Evolutionary conservation across 768 basidiomycete species (phyloP), one percentile per base, ranked within the genome.

Genomic region (Pisolithus marmoratus): DNA sequence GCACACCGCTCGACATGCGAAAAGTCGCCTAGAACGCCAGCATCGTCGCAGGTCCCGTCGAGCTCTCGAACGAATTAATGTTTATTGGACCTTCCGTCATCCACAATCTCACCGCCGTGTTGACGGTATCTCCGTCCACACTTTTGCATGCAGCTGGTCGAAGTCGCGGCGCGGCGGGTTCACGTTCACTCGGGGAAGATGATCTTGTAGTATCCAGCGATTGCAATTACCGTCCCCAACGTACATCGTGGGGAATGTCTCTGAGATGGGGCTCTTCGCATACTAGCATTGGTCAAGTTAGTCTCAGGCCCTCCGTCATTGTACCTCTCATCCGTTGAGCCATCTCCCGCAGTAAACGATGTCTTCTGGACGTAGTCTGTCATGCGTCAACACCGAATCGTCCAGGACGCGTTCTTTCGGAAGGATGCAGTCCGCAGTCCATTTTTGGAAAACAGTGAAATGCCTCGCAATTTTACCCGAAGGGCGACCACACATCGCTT

Each of bases 391-490:
- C 29, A 72, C 74, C 1, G 67, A 72, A 22, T 71, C 74, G 31
- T 62, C 60, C 2, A 56, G 55, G 17, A 51, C 52, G 40, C 60
- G 60, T 45, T 65, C 61, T 5, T 61, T 68, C 9, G 62, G 59
- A 6, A 54, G 66, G 36, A 59, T 62, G 3, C 54, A 64, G 58
- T 62, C 64, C 12, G 57, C 68, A 38, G 55, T 58, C 38, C 63
- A 66, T 47, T 53, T n/a, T 55, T 34, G 73, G 75, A 1, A 65
- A 74, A 38, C 72, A 76, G 8, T 71, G 72, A 59, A 71, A 80
- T 45, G 70, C 79, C 34, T 70, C 87, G 4, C 74, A 80, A 26
- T 66, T 90, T 5, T 83, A 74, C 54, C 75, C n/a, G n/a, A n/a
- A n/a, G n/a, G n/a, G n/a, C n/a, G n/a, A n/a, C n/a, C n/a, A n/a